Evolutionary conservation across 2,329 filamentous ascomycete genomes (phyloP), one percentile per base, ranked within the genome.

Genomic region (Pestalotiopsis sp.): DNA sequence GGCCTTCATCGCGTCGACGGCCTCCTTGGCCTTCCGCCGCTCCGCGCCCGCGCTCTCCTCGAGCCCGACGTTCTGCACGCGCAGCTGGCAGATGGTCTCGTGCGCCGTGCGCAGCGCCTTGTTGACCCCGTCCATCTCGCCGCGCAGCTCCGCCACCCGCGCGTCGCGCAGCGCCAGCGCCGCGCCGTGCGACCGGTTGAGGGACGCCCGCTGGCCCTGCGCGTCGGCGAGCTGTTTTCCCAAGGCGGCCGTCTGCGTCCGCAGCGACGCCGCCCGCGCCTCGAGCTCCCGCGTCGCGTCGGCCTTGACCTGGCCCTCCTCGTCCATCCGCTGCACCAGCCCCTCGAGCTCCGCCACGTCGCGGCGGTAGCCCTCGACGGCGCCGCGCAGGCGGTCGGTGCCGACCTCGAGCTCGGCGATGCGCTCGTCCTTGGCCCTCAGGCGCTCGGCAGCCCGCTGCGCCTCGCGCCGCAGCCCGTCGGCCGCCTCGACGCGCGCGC

Each of bases 311-410:
- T 76, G 74, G 4, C 78, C 75, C 49, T 83, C 80, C 1, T 67
- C 71, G 70, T 90, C 87, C 68, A 89, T 77, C 4, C 78, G 75
- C 69, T 82, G 78, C 23, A 89, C 85, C 0, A 89, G 80, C 1
- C 68, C 73, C 75, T 90, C 87, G 0, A 91, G 81, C 74, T 87
- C 85, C 0, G 77, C 73, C 0, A 90, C 81, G 69, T 90, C 88
- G 3, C 84, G 81, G 9, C 83, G 76, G 73, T 90, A 90, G 1
- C 82, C 81, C 23, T 84, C 83, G 0, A 87, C 81, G 0, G 87
- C 86, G 14, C 81, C 81, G 74, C 84, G 83, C 17, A 90, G 82
- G 2, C 86, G 78, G 66, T 84, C 80, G 17, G 87, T 82, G 27
- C 82, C 83, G 2, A 83, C 72, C 64, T 89, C 84, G 0, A 88